A percentile compares a stretch with the other conserved stretches of the same genome.
Conservation (phyloP, 2,329 filamentous ascomycete genomes). For the Nigrograna mackinnonii region DNA sequence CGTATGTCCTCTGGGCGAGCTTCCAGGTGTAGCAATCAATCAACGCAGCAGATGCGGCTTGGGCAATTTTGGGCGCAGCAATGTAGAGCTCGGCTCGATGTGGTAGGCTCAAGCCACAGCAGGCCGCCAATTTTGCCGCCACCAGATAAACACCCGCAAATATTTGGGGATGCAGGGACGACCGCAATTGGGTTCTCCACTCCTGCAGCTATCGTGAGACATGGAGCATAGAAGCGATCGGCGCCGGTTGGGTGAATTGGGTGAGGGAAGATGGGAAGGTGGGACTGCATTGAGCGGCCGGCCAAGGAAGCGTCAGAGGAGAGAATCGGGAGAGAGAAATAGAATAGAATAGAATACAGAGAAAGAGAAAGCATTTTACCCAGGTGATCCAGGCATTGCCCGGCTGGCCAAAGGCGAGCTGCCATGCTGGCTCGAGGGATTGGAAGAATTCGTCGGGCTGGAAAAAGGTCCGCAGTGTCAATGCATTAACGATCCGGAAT, state of each 20-base stretch:
- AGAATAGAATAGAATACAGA: constrained; percentile 11
- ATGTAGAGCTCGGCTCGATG: constrained; percentile 70
- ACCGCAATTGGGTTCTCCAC: constrained; percentile 86
- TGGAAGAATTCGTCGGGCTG: constrained; percentile 99
- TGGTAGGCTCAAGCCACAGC: constrained; percentile 59
- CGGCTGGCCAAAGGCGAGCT: constrained; percentile 74
- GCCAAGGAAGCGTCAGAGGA: too few species aligned
- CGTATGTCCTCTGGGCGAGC: constrained; percentile 75
- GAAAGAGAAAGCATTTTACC: constrained; percentile 59
- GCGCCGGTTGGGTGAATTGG: neutral
- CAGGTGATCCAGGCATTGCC: constrained; percentile 94
- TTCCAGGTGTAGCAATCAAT: constrained; percentile 89
- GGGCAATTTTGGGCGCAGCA: constrained; percentile 72
- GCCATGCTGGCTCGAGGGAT: constrained; percentile 91
- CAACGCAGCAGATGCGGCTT: constrained; percentile 76
- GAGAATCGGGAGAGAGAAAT: neutral
- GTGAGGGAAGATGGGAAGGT: neutral
- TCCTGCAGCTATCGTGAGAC: constrained; percentile 64
- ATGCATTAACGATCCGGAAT: constrained; percentile 78
- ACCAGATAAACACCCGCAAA: constrained; percentile 77
- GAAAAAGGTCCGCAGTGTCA: constrained; percentile 85
- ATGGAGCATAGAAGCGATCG: constrained; percentile 3
- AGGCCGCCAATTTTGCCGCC: constrained; percentile 59
- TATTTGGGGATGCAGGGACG: constrained; percentile 85
- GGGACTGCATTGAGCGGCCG: too few species aligned